Percentiles rank a stretch among this genome's conserved stretches.
These are phyloP conservation scores for Pyrus betulifolia DNA, from an alignment of 306 rosid genomes.

Conservation along the genomic window DNA sequence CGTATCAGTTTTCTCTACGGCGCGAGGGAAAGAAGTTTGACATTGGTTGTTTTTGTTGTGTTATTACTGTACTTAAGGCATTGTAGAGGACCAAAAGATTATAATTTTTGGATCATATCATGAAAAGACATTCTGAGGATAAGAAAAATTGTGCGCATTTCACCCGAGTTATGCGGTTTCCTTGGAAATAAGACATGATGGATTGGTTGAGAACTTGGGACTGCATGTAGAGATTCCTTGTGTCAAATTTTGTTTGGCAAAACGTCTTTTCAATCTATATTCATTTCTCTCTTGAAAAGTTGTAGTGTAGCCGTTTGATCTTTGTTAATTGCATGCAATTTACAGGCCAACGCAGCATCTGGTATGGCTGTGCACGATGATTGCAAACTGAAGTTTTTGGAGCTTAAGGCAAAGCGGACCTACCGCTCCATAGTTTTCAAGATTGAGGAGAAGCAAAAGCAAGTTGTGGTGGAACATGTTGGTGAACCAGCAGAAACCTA, in stretches of 20 bases:
- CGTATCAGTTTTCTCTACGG: neutral
- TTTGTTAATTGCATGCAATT: conserved; percentile 4
- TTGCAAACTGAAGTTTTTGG: conserved; percentile 69
- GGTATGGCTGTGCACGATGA: conserved; percentile 82
- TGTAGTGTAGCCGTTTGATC: neutral
- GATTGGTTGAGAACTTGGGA: neutral
- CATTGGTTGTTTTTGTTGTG: neutral
- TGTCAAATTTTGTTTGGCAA: neutral
- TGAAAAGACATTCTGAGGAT: neutral
- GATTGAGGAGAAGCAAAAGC: conserved; percentile 86
- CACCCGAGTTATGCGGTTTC: neutral
- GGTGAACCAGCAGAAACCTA: conserved; percentile 68
- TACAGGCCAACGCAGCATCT: conserved; percentile 73
- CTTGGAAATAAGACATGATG: neutral
- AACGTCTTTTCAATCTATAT: neutral
- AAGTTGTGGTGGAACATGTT: conserved; percentile 71
- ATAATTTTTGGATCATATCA: neutral
- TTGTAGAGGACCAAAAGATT: neutral
- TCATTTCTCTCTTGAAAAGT: neutral
- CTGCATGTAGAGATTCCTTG: neutral
- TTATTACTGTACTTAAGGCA: neutral
- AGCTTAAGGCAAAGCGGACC: conserved; percentile 76
- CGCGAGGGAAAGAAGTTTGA: neutral
- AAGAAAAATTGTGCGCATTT: neutral
- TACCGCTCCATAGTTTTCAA: conserved; percentile 60